These are phyloP conservation scores for Waltergamsia citrina DNA, from an alignment of 2,329 filamentous ascomycete genomes.

Conservation along the genomic window DNA sequence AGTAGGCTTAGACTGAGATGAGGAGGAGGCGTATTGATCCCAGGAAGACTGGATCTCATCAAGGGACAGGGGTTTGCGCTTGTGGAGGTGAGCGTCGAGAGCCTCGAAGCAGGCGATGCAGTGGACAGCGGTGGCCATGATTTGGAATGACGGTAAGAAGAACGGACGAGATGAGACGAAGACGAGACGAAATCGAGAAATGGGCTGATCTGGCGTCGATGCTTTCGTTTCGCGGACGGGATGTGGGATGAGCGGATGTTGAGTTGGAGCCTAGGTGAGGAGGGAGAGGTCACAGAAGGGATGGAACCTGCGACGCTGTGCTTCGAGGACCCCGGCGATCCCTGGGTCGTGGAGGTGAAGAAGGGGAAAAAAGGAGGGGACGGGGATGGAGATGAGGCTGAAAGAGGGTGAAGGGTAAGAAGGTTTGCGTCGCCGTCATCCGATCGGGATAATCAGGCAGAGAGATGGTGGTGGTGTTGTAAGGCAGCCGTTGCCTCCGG, in stretches of 20 bases:
- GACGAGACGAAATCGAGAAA: not conserved
- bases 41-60: slow-evolving; percentile 61
- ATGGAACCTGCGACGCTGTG: not conserved
- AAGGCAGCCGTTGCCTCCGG: too few species aligned
- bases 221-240: not conserved
- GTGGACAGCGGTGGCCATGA: slow-evolving; percentile 78
- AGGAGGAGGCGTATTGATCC: slow-evolving; percentile 21
- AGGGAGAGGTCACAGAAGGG: not conserved
- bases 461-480: too few species aligned
- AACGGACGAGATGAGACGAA: not conserved
- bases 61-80: slow-evolving; percentile 58
- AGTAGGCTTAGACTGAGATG: too few species aligned
- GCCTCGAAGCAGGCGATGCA: slow-evolving; percentile 92
- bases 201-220: not conserved
- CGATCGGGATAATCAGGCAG: not conserved
- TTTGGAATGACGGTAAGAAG: too few species aligned
- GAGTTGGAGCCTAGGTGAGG: not conserved
- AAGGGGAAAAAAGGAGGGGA: not conserved
- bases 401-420: too few species aligned
- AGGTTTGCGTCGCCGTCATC: too few species aligned
- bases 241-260: not conserved
- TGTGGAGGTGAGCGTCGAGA: slow-evolving; percentile 66
- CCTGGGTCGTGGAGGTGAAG: not conserved
- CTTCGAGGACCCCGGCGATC: not conserved
- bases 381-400: too few species aligned